Evolutionary conservation across 2,329 filamentous ascomycete genomes (phyloP), one percentile per base, ranked within the genome.

Genomic region (Seiridium cupressi): DNA sequence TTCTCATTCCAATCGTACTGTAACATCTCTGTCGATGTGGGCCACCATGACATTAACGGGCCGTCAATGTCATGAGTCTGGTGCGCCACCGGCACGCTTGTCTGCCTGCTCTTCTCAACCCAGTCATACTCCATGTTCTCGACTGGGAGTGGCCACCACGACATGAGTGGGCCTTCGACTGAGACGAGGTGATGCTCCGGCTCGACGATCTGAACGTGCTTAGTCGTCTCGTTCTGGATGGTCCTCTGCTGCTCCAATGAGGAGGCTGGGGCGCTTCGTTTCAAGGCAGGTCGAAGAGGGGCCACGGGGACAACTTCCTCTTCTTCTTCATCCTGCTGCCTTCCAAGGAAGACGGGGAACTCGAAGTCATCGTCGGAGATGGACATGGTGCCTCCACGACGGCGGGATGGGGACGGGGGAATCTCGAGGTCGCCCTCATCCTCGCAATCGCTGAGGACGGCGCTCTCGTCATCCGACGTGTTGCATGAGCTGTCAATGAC

Each of bases 21-120:
- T 62, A 66, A 63, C 2, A 61, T 34, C 13, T 68, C 68, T 7
- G 65, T 47, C 1, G 67, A 64, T 42, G 62, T 64, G 3, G 69
- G 69, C 69, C 69, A 71, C 69, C 69, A 71, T 3, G 66, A 64
- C 69, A 71, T 71, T 51, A 66, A n/a, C 11, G 67, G 62, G 0
- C 69, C 69, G 9, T 63, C 59, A 53, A 69, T 63, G 11, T 64
- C 61, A 9, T 57, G 46, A 26, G 65, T 51, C 38, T 66, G 63
- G 5, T 38, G 35, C 8, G 59, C 59, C 44, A 61, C 59, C 18
- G 56, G 46, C 11, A 61, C 47, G 36, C 31, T 44, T 31, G 59
- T 47, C 44, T 13, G 8, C 31, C 31, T 44, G 42, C 48, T 18
- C 31, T 38, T 57, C 46, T 71, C 69, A 18, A 62, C 62, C 70